Evolutionary conservation across 768 basidiomycete genomes (phyloP).

Genomic region (Leccinum olivaceopallidum): DNA sequence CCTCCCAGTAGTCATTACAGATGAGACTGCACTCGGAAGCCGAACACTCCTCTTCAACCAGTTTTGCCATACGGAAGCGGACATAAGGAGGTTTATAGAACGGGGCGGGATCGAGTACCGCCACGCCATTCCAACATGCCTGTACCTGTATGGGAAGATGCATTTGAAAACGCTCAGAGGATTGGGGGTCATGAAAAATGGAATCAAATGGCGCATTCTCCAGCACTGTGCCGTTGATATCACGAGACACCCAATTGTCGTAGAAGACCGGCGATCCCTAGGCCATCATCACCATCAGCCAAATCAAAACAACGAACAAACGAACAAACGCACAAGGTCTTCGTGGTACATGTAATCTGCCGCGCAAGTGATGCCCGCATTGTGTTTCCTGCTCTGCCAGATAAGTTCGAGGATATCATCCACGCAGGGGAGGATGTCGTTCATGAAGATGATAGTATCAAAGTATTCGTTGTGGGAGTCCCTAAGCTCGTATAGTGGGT

Average conservation of each 20-base stretch:
- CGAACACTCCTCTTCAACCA: slow-evolving; percentile 88
- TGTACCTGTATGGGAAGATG: slow-evolving; percentile 97
- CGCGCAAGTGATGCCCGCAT: slow-evolving; percentile 97
- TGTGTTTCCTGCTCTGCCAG: slow-evolving; percentile 90
- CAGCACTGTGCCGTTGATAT: slow-evolving; percentile 97
- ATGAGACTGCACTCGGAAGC: slow-evolving; percentile 96
- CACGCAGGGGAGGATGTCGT: slow-evolving; percentile 97
- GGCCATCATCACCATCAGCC: slow-evolving; percentile 1
- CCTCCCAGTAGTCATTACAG: slow-evolving; percentile 98
- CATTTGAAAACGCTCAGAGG: slow-evolving; percentile 78
- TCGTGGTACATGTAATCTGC: slow-evolving; percentile 99
- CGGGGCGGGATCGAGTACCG: slow-evolving; percentile 92
- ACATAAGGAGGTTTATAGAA: slow-evolving; percentile 92
- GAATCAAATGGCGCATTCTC: slow-evolving; percentile 97
- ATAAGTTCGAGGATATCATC: slow-evolving; percentile 98
- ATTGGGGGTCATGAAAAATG: slow-evolving; percentile 84
- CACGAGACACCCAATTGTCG: slow-evolving; percentile 97
- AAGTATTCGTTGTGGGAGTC: slow-evolving; percentile 93
- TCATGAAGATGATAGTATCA: slow-evolving; percentile 98
- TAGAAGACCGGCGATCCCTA: slow-evolving; percentile 91
- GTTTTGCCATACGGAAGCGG: slow-evolving; percentile 91
- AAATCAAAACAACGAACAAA: background rate
- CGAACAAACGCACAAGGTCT: slow-evolving; percentile 63
- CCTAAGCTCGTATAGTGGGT: slow-evolving; percentile 90
- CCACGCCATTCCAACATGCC: slow-evolving; percentile 98